A percentile compares a stretch with the other conserved stretches of the same genome.
These are phyloP conservation scores for Discostella pseudostelligera DNA, from an alignment of 108 stramenopile species.

Conservation along the genomic window DNA sequence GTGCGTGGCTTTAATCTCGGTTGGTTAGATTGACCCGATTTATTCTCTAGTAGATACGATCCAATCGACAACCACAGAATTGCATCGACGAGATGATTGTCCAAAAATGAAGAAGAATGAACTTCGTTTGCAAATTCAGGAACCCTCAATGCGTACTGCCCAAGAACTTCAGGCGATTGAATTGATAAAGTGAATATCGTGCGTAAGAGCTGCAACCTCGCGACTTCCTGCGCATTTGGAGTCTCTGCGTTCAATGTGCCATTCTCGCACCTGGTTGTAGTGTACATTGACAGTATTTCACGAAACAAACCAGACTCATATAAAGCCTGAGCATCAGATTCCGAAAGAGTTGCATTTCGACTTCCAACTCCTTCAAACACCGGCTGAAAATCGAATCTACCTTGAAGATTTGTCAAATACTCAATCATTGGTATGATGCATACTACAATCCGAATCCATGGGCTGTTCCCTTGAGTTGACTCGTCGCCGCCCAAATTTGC, in stretches of 20 bases:
- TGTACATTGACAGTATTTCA: slow-evolving; percentile 35
- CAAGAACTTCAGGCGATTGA: slow-evolving; percentile 30
- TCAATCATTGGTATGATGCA: slow-evolving; percentile 47
- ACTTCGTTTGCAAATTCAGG: slow-evolving; percentile 45
- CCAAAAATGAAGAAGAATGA: slow-evolving; percentile 29
- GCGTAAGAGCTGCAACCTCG: slow-evolving; percentile 35
- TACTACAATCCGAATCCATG: slow-evolving; percentile 29
- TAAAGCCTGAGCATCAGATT: slow-evolving; percentile 38
- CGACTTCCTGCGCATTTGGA: slow-evolving; percentile 21
- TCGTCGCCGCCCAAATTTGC: slow-evolving; percentile 1
- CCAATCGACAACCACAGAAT: slow-evolving; percentile 41
- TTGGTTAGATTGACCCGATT: slow-evolving; percentile 11
- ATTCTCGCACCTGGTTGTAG: slow-evolving; percentile 10
- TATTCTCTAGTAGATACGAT: slow-evolving; percentile 31
- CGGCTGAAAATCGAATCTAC: slow-evolving; percentile 39
- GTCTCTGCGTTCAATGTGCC: slow-evolving; percentile 4
- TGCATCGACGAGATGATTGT: slow-evolving; percentile 36
- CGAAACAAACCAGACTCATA: slow-evolving; percentile 45
- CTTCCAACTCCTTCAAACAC: slow-evolving; percentile 40
- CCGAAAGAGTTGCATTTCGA: slow-evolving; percentile 18
- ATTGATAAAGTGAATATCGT: slow-evolving; percentile 33
- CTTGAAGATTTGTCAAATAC: slow-evolving; percentile 40
- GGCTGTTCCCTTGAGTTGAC: slow-evolving; percentile 6
- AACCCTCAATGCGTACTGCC: slow-evolving; percentile 34
- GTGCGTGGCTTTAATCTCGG: slow-evolving; percentile 31